These are phyloP conservation scores for Malus asiatica DNA, from an alignment of 306 rosid species.

Conservation along the genomic window DNA sequence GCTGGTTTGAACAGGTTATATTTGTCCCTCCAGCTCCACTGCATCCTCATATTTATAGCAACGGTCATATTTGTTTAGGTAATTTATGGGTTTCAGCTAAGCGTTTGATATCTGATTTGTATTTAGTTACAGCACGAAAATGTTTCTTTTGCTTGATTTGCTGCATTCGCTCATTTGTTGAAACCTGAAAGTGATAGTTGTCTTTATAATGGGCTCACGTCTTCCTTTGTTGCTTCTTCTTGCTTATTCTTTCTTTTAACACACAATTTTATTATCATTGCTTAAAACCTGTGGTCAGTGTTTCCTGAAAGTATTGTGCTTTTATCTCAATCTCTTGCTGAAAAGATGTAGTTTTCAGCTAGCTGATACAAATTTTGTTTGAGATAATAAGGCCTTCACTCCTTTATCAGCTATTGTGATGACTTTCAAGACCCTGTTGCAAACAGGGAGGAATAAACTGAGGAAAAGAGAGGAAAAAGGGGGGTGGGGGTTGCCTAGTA, in stretches of 20 bases:
- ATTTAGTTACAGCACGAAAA: not conserved
- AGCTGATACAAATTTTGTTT: not conserved
- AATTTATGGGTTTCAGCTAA: slow-evolving; percentile 11
- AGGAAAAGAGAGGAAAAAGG: too few relatives aligned
- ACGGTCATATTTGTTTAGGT: slow-evolving; percentile 99
- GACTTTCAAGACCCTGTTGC: not conserved
- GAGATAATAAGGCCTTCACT: not conserved
- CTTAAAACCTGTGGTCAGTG: not conserved
- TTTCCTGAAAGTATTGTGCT: not conserved
- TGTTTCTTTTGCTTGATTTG: not conserved
- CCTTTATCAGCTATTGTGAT: not conserved
- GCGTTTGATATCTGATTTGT: not conserved
- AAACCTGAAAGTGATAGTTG: not conserved
- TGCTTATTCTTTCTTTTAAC: too few relatives aligned
- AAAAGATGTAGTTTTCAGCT: not conserved
- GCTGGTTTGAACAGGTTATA: slow-evolving; percentile 59
- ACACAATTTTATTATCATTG: not conserved
- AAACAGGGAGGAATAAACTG: not conserved
- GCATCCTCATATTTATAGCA: slow-evolving; percentile 98
- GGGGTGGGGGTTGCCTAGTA: not conserved
- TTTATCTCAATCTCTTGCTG: not conserved
- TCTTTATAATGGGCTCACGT: not conserved
- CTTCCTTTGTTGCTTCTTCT: not conserved
- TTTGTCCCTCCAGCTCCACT: slow-evolving; percentile 95
- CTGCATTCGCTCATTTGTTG: not conserved